Base-by-base conservation (phyloP, 805 yeast species). In the Pichia eremophila region DNA sequence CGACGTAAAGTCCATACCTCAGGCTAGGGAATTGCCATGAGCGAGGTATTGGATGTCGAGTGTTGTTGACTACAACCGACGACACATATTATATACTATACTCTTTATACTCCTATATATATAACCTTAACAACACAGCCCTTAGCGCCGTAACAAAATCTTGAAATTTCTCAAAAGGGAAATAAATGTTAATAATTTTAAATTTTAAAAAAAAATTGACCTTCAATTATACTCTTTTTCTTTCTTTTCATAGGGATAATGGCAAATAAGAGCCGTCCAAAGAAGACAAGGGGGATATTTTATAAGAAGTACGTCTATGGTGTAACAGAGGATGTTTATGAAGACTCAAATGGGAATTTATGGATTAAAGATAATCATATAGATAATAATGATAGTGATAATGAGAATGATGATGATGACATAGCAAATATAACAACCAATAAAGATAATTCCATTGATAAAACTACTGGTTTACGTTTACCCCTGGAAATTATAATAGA, bases 221-320 rank as follows among this genome's bases (percentile, higher is more conserved):
- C 3, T 3, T 19, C 19, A 15, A 15, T 22, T 31, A 28, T 28
- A 28, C 32, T 5, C 22, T n/a, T 22, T 27, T 37, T 32, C 36
- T 11, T 11, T 29, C 4, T 3, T 11, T 29, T 10, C 14, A 6
- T 29, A 10, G 32, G 14, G 14, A 17, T 36, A 17, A 89, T 89
- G 82, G 96, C 89, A 34, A 89, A 89, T 66, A 89, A 88, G 65
- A 68, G 90, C 59, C 75, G 97, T 62, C 89, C 96, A 11, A 84
- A 83, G 71, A 84, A 89, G 72, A 71, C 75, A 42, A 80, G 82
- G 52, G 88, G 89, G 47, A 89, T 90, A 7, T 60, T 59, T 37
- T 89, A 85, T 66, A 74, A 80, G 64, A 76, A 82, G 63, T 87
- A 86, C 62, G 88, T 76, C 41, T 79, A 78, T 55, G 73, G 77